Conservation (phyloP, 2,329 filamentous ascomycete genomes). For the Alternaria panax region DNA sequence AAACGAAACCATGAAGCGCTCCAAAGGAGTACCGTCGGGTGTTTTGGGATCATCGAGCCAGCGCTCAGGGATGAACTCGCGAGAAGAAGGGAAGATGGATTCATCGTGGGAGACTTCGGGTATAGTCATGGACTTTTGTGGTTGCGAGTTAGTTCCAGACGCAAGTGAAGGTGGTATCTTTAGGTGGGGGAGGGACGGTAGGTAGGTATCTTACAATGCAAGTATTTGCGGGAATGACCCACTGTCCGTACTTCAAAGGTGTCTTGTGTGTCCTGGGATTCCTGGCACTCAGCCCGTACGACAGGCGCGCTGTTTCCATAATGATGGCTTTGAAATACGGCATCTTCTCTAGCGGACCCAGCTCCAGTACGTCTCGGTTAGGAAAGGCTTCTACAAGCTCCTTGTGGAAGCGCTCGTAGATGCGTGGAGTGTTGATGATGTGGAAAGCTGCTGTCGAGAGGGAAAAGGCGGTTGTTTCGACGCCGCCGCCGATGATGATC, state of each 20-base stretch:
- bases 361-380: conserved; percentile 30
- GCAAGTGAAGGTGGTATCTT: no score
- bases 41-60: conserved; percentile 48
- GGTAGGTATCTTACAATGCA: conserved; percentile 31
- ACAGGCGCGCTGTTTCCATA: conserved; percentile 47
- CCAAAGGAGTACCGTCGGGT: conserved; percentile 41
- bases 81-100: conserved; percentile 48
- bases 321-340: conserved; percentile 18
- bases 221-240: conserved; percentile 45
- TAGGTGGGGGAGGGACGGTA: no score
- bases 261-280: conserved; percentile 44
- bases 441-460: conserved; percentile 42
- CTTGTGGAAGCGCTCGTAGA: conserved; percentile 41
- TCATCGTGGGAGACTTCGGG: conserved; percentile 47
- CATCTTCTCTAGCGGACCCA: conserved; percentile 26
- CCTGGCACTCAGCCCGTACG: conserved; percentile 51
- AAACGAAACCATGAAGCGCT: conserved; percentile 54
- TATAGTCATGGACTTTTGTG: conserved; percentile 43
- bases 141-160: neutral
- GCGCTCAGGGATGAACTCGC: conserved; percentile 50
- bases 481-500: conserved; percentile 50
- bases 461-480: conserved; percentile 49
- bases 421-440: conserved; percentile 41
- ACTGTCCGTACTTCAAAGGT: conserved; percentile 34
- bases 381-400: conserved; percentile 43